Evolutionary conservation across 2,329 filamentous ascomycete genomes (phyloP), one percentile per base, ranked within the genome.

Genomic region (Coniosporium tulheliwenetii): DNA sequence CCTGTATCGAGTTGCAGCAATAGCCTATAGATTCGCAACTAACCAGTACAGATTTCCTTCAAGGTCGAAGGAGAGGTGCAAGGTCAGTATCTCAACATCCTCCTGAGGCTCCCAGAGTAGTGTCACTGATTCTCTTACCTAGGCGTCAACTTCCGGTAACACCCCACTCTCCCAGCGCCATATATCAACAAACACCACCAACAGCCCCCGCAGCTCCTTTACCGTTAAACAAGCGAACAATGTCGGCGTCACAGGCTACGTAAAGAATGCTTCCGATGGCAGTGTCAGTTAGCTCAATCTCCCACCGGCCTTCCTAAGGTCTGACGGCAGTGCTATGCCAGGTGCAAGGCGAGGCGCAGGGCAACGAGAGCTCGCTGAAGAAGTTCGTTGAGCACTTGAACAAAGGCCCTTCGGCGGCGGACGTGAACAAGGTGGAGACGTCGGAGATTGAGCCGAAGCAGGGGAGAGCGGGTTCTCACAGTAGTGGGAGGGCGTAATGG

Each of bases 261-360:
- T 69, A 5, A 58, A 59, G 41, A 70, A 70, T 46, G 59, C 54
- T 5, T 59, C 56, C 9, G 64, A 69, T 45, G 66, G 66, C 35
- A 61, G 55, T 7, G 65, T 65, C 48, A 41, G 13, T 15, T 7
- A 26, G 5, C 33, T 10, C 10, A 7, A 35, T n/a, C 36, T 12
- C 19, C 2, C 36, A 37, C 5, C 8, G 8, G 8, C 5, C 12
- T 5, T 19, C 8, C n/a, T 15, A 7, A 10, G n/a, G 15, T 29
- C 36, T 5, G 12, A 19, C 36, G 7, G 36, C n/a, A 15, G 5
- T 37, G 16, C 8, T 14, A 9, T 36, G 30, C 30, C 48, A 94
- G 85, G 87, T 96, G 37, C 77, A 85, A 54, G 89, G 89, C 19
- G 87, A 95, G 62, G 86, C 80, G 5, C 89, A 96, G 57, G 87